Evolutionary conservation across 2,329 filamentous ascomycete species (phyloP), one percentile per base, ranked within the genome.

Genomic region (Hymenoscyphus fructigenus): DNA sequence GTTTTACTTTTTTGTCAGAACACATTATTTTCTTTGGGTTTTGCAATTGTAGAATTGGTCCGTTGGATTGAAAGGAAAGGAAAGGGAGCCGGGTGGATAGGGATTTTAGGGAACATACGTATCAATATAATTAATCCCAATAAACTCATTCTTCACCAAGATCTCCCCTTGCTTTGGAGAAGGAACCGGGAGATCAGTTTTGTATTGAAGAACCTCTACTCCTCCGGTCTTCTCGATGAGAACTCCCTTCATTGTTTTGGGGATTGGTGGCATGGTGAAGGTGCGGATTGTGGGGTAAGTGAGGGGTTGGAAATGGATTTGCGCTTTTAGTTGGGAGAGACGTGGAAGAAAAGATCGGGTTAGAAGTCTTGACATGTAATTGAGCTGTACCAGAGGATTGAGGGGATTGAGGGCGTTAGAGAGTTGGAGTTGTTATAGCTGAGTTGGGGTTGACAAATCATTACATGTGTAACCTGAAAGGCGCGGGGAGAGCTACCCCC

Each of bases 81-180:
- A 29, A 41, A 32, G 38, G 44, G 34, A 32, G 29, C 29, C 4
- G 29, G 29, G 29, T 7, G 7, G 29, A 32, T 32, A 32, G 7
- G 29, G 29, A 47, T 14, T 26, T 15, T 29, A 29, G 57, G 53
- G 34, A 58, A 68, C 79, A 71, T 76, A 88, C 84, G 81, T 96
- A 78, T 97, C 93, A 74, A 97, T 96, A 80, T 85, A 97, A 79
- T 97, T 97, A 67, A 97, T 81, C 66, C 93, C 93, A 58, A 90
- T 83, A 75, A 85, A 91, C 69, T 89, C 86, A 78, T 96, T 96
- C 78, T 89, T 90, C 65, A 97, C 85, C 5, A 97, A 84, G 23
- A 97, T 78, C 70, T 96, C 83, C 63, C 87, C 88, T 20, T 88
- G 85, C 38, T 85, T 81, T 1, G 84, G 85, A 55, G 82, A 79